A percentile compares a stretch with the other conserved stretches of the same genome.
Conservation (phyloP, 2,329 filamentous ascomycete species). For the Apiospora pterosperma region DNA sequence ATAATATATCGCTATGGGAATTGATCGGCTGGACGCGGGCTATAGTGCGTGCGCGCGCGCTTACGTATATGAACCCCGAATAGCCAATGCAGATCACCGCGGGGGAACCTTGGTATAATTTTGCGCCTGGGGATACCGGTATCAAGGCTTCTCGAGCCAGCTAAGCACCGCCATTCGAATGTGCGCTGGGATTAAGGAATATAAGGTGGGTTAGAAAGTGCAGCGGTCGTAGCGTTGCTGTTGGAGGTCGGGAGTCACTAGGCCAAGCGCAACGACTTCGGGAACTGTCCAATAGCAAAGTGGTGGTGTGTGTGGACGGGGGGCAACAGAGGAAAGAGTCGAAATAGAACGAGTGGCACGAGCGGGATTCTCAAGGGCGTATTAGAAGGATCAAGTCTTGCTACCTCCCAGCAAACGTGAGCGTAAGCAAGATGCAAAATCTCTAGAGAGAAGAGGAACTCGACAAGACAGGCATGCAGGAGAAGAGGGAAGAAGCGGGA, state of each 20-base stretch:
- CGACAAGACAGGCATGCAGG: background rate
- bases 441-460: background rate
- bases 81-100: background rate
- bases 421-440: background rate
- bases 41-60: background rate
- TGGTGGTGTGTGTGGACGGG: background rate
- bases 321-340: background rate
- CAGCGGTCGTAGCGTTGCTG: background rate
- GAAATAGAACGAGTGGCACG: background rate
- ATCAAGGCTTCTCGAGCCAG: background rate
- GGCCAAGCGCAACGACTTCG: background rate
- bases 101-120: background rate
- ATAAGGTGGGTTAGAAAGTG: background rate
- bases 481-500: background rate
- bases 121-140: background rate
- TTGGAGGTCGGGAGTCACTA: background rate
- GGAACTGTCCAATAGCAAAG: background rate
- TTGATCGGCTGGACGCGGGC: background rate
- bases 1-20: background rate
- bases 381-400: background rate
- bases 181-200: background rate
- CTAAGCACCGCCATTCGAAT: slow-evolving; percentile 1
- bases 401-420: background rate
- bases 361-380: background rate
- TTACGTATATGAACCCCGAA: background rate